These are phyloP conservation scores for Cenchrus fungigraminus DNA, from an alignment of 176 grass and related monocot genomes.

Conservation along the genomic window DNA sequence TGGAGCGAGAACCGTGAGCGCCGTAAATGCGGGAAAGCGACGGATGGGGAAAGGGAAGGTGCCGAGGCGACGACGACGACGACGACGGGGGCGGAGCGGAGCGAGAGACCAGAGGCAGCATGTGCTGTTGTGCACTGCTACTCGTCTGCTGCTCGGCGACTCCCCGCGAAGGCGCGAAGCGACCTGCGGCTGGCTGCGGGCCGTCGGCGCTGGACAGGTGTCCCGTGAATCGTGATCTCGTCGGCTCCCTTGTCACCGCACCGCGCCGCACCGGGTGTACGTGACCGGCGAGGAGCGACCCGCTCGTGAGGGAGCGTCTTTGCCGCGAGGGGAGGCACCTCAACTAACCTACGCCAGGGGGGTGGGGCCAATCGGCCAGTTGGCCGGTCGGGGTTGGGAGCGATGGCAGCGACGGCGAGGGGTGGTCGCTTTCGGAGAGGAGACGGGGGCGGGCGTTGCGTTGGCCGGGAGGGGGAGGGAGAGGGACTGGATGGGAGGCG, in stretches of 20 bases:
- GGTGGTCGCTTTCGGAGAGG: constrained; percentile 1
- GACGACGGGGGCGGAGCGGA: background rate
- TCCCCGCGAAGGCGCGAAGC: background rate
- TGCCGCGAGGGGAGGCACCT: too few species aligned
- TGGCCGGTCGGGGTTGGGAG: background rate
- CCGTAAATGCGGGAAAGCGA: constrained; percentile 30
- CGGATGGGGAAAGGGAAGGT: constrained; percentile 10
- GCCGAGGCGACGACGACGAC: constrained; percentile 6
- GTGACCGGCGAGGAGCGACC: constrained; percentile 2
- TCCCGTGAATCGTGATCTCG: constrained; percentile 6
- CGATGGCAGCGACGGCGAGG: background rate
- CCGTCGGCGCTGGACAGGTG: constrained; percentile 11
- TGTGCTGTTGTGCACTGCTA: background rate
- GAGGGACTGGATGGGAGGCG: background rate
- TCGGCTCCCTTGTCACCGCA: background rate
- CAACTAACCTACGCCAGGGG: too few species aligned
- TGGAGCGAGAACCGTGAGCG: constrained; percentile 7
- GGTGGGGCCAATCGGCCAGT: background rate
- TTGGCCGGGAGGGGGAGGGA: background rate
- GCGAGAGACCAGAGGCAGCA: too few species aligned
- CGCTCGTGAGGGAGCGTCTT: background rate
- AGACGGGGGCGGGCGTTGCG: background rate
- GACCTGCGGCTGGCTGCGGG: background rate
- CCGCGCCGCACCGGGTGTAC: background rate
- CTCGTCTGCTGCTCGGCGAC: background rate